phyloP scores from a whole-genome alignment of 1,284 basidiomycete genomes.

The Mycosarcoma mackinlayi region DNA sequence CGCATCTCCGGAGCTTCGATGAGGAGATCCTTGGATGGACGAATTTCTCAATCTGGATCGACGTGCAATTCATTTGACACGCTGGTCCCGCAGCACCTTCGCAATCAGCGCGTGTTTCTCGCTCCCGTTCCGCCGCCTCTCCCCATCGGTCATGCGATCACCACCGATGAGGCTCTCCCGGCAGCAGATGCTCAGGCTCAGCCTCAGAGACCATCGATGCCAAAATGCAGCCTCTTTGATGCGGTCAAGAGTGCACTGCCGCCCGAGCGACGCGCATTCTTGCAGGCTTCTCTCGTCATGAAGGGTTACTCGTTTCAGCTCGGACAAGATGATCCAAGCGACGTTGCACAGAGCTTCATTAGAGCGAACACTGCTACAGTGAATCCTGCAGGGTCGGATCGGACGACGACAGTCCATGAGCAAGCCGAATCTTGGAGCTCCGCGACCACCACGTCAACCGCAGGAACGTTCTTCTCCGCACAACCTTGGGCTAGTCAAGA shows the following conservation, averaged over 20 bases:
- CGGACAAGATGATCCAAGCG: not conserved
- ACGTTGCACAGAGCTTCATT: not conserved
- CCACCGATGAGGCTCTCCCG: slow-evolving; percentile 11
- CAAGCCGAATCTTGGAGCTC: not conserved
- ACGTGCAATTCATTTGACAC: slow-evolving; percentile 16
- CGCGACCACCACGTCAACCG: not conserved
- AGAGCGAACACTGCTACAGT: not conserved
- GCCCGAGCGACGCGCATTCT: slow-evolving; percentile 28
- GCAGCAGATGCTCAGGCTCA: not conserved
- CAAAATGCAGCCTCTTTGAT: slow-evolving; percentile 19
- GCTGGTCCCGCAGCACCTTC: slow-evolving; percentile 27
- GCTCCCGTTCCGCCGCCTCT: slow-evolving; percentile 19
- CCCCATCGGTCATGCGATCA: slow-evolving; percentile 36
- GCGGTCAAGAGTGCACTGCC: slow-evolving; percentile 33
- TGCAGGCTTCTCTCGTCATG: slow-evolving; percentile 22
- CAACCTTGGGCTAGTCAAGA: not conserved
- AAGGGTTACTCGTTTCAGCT: slow-evolving; percentile 3
- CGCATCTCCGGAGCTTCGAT: not conserved
- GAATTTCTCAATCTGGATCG: not conserved
- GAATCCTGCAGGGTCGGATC: not conserved
- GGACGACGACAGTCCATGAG: no score
- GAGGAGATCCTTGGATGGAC: slow-evolving; percentile 21
- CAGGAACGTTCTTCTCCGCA: no score
- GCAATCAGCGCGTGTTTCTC: slow-evolving; percentile 11
- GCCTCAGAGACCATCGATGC: not conserved